Percentiles rank a stretch among this genome's conserved stretches.
Evolutionary conservation across 805 yeast species (phyloP).

Genomic region (Schwanniomyces occidentalis): DNA sequence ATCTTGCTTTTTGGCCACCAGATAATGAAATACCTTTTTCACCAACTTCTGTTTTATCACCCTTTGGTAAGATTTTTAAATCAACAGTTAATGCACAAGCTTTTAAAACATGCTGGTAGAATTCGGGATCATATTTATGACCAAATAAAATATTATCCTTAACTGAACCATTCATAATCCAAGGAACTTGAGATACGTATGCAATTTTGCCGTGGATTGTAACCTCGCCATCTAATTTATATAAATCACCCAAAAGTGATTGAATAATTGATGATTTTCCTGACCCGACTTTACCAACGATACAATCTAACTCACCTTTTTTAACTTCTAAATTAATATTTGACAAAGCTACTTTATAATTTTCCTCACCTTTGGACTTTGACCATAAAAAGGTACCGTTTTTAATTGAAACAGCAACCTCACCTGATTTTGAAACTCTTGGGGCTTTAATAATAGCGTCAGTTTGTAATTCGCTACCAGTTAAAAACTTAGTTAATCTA

Average conservation of each 20-base stretch:
- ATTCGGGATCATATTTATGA: conserved; percentile 74
- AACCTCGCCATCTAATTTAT: conserved; percentile 72
- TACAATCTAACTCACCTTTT: conserved; percentile 79
- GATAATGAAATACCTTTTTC: conserved; percentile 95
- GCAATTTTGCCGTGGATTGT: conserved; percentile 76
- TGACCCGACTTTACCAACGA: conserved; percentile 87
- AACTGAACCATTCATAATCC: conserved; percentile 96
- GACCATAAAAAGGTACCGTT: conserved; percentile 80
- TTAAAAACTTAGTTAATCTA: conserved; percentile 73
- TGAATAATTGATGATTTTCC: conserved; percentile 86
- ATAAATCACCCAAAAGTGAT: conserved; percentile 79
- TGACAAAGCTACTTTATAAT: conserved; percentile 63
- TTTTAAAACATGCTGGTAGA: conserved; percentile 75
- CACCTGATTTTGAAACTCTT: conserved; percentile 57
- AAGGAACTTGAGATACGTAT: conserved; percentile 89
- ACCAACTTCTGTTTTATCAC: conserved; percentile 91
- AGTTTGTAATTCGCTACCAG: conserved; percentile 77
- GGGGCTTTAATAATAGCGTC: conserved; percentile 65
- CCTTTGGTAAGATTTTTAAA: conserved; percentile 76
- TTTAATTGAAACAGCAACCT: conserved; percentile 60
- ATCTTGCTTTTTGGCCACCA: conserved; percentile 97
- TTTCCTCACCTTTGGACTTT: conserved; percentile 56
- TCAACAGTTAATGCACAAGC: conserved; percentile 89
- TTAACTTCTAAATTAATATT: conserved; percentile 62
- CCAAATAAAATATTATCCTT: conserved; percentile 92